Evolutionary conservation across 441 rosid genomes (phyloP).

Genomic region (Caryocar brasiliense): DNA sequence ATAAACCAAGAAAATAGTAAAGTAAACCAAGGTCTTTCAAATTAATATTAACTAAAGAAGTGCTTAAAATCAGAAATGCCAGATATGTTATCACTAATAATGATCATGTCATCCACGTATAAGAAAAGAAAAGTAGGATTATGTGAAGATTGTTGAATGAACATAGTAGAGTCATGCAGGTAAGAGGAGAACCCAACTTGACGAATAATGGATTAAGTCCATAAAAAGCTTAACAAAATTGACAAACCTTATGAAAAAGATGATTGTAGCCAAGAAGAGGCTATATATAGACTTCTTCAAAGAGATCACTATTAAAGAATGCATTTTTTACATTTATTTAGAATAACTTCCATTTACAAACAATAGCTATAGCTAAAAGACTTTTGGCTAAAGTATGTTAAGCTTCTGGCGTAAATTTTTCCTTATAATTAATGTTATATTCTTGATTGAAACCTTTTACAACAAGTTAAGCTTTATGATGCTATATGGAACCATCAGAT

Average conservation of each 20-base stretch:
- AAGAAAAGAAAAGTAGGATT: too few species aligned
- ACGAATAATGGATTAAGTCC: neutral
- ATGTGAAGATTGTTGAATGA: too few species aligned
- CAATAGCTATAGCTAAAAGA: neutral
- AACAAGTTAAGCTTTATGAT: neutral
- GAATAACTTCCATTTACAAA: neutral
- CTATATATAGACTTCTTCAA: neutral
- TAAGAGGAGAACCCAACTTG: neutral
- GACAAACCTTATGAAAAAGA: neutral
- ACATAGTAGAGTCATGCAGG: neutral
- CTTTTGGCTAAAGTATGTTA: neutral
- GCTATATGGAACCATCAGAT: neutral
- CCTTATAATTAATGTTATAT: neutral
- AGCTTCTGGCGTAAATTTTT: neutral
- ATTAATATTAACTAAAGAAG: too few species aligned
- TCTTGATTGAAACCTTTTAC: neutral
- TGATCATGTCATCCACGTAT: too few species aligned
- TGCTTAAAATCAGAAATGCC: too few species aligned
- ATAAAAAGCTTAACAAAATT: neutral
- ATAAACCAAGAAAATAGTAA: too few species aligned
- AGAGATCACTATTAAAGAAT: neutral
- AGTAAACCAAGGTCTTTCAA: too few species aligned
- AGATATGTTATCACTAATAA: too few species aligned
- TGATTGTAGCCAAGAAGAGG: neutral
- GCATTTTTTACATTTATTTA: neutral